Base-by-base conservation (phyloP, 1,284 basidiomycete genomes). In the Ganoderma boninense region DNA sequence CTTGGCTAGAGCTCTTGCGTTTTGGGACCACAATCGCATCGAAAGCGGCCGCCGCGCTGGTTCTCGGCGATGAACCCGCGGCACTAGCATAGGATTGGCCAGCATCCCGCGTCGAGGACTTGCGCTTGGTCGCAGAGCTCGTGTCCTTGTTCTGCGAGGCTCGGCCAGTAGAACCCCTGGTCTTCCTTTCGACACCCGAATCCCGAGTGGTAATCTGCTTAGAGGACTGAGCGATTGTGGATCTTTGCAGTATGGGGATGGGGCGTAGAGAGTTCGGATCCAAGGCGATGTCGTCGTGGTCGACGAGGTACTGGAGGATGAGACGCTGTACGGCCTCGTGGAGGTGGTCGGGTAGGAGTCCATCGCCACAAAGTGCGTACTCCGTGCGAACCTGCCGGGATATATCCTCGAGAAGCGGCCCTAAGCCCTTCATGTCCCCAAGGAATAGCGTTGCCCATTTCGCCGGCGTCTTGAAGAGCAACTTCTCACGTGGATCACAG, bases 261-360 rank as follows among this genome's bases (percentile, higher is more conserved):
- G 49, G 35, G 23, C 63, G 63, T 4, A 40, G 63, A 29, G 5
- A n/a, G 1, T 56, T n/a, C 1, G 46, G 63, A 40, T 29, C n/a
- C 20, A 64, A 26, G 23, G 44, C 18, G 6, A 64, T 40, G 29
- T 29, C 29, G 14, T 56, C 49, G 49, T 64, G 63, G 13, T 54
- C 49, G n/a, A 56, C 38, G 26, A 64, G 35, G 14, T 64, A 64
- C 20, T 64, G 46, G 32, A 64, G 63, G 63, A 64, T 64, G 35
- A 64, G 63, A n/a, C 49, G 63, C 38, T 64, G 63, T 8, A 64
- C 35, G 10, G 63, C 63, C 23, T 64, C 49, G 20, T 64, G 63
- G 1, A 64, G 49, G 38, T 64, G 63, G 35, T 64, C 63, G 1
- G 4, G 46, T 1, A 8, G 4, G 0, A 52, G n/a, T 4, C 16